A percentile compares a stretch with the other conserved stretches of the same genome.
Conservation (phyloP, 768 basidiomycete species). For the Mycena maculata region DNA sequence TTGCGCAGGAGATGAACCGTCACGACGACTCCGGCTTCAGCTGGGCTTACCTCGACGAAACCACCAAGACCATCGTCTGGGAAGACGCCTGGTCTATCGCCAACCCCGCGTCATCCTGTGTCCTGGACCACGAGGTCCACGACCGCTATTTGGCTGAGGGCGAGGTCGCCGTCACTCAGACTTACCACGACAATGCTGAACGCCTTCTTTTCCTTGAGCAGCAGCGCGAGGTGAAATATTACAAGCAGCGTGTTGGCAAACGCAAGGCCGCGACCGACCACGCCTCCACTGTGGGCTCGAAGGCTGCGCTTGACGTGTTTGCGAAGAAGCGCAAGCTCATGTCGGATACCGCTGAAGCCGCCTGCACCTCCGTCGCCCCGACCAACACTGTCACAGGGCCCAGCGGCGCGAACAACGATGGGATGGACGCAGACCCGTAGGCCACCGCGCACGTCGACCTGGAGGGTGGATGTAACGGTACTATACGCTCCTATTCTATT, state of each 20-base stretch:
- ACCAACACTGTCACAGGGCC: neutral
- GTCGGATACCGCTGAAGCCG: neutral
- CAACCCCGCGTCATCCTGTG: neutral
- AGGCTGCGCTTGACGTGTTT: too few species aligned
- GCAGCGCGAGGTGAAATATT: neutral
- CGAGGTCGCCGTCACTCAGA: neutral
- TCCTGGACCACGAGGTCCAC: neutral
- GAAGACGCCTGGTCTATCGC: too few species aligned
- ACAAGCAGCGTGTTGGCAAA: neutral
- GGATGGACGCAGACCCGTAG: neutral
- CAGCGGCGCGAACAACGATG: neutral
- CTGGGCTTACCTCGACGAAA: slow-evolving; percentile 1
- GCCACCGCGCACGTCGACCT: neutral
- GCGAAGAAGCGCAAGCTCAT: neutral
- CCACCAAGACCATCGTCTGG: neutral
- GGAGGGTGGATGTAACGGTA: slow-evolving; percentile 3
- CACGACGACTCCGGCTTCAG: neutral
- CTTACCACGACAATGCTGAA: too few species aligned
- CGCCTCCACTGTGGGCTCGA: neutral
- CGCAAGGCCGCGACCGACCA: neutral
- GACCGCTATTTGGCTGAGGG: neutral
- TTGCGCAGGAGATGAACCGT: neutral
- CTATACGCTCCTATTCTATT: too few species aligned
- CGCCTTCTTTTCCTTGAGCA: neutral
- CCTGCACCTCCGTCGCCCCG: neutral